Base-by-base conservation (phyloP, 139 green algal species). In the Chlorella sp. region DNA sequence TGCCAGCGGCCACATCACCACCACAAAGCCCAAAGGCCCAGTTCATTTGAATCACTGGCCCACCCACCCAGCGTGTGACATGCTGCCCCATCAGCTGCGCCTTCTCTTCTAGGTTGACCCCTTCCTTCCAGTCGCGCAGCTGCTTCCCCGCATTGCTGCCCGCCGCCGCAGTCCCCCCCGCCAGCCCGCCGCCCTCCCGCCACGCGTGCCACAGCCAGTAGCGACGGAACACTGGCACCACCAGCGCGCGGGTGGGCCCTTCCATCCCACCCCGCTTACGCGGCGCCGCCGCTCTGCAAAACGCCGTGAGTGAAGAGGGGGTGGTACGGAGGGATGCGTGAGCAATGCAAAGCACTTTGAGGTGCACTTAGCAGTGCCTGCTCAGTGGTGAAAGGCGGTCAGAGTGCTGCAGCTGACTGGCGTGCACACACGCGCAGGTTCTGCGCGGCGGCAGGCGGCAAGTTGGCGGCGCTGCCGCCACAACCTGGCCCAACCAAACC, bases 141-240 rank as follows among this genome's bases (percentile, higher is more conserved):
- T 34, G 0, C 21, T 42, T 40, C 48, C 0, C 9, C n/a, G 26
- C 24, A 18, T 71, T n/a, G 1, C 7, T 48, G 7, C 69, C 40
- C 22, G 36, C 83, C 57, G 15, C 16, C 2, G 34, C 73, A 40
- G 53, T 77, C 7, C 34, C 76, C 15, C 37, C 85, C 3, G 64
- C 82, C 39, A 42, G 11, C 42, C 42, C 16, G 79, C 79, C 79
- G 42, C 39, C 42, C 34, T 81, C 75, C 34, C 34, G 36, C 92
- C 89, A 81, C 1, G 88, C 86, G 30, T 94, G 89, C 71, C 86
- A 93, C 40, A 95, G 93, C 93, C 93, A 95, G 86, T 92, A 91
- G 64, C 75, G 81, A 14, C 88, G 81, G 22, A 91, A 88, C 7
- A 95, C 86, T 15, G 93, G 93, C 36, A 95, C 18, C 39, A 93